phyloP scores from a whole-genome alignment of 805 yeast genomes.

The Candida railenensis region DNA sequence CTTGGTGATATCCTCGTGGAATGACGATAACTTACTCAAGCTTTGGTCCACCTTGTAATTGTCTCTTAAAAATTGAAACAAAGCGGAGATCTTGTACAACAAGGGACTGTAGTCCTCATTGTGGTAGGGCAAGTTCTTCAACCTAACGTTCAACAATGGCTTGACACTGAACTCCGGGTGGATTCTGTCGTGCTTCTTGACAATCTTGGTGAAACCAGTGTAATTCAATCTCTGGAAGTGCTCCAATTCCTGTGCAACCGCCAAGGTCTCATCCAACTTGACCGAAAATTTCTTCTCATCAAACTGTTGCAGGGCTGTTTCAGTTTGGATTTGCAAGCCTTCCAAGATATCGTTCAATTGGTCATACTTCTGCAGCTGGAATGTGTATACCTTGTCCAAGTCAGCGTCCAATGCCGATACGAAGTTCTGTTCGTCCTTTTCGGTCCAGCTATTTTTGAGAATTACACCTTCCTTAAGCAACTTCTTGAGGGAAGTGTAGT shows the following conservation, averaged over 20 bases:
- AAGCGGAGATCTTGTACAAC: slow-evolving; percentile 73
- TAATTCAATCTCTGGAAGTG: slow-evolving; percentile 88
- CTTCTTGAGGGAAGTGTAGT: slow-evolving; percentile 64
- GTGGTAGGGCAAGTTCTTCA: slow-evolving; percentile 86
- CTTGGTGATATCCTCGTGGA: slow-evolving; percentile 32
- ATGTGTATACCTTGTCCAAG: slow-evolving; percentile 73
- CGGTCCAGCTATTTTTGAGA: slow-evolving; percentile 54
- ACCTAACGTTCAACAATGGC: slow-evolving; percentile 83
- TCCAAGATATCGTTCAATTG: slow-evolving; percentile 65
- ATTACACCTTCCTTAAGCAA: slow-evolving; percentile 67
- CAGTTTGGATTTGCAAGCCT: slow-evolving; percentile 60
- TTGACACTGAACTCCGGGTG: slow-evolving; percentile 87
- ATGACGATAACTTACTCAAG: slow-evolving; percentile 48
- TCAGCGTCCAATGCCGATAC: slow-evolving; percentile 67
- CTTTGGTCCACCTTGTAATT: slow-evolving; percentile 55
- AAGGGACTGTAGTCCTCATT: slow-evolving; percentile 94
- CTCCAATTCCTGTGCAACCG: slow-evolving; percentile 80
- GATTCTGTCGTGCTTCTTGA: slow-evolving; percentile 91
- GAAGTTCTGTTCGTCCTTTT: slow-evolving; percentile 68
- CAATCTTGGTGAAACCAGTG: slow-evolving; percentile 93
- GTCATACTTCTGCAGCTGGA: slow-evolving; percentile 67
- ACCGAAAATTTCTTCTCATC: slow-evolving; percentile 63
- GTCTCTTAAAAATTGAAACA: slow-evolving; percentile 80
- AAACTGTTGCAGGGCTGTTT: slow-evolving; percentile 35
- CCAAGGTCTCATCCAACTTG: slow-evolving; percentile 70